phyloP scores from a whole-genome alignment of 345 rosid species.

The Melaleuca alternifolia region DNA sequence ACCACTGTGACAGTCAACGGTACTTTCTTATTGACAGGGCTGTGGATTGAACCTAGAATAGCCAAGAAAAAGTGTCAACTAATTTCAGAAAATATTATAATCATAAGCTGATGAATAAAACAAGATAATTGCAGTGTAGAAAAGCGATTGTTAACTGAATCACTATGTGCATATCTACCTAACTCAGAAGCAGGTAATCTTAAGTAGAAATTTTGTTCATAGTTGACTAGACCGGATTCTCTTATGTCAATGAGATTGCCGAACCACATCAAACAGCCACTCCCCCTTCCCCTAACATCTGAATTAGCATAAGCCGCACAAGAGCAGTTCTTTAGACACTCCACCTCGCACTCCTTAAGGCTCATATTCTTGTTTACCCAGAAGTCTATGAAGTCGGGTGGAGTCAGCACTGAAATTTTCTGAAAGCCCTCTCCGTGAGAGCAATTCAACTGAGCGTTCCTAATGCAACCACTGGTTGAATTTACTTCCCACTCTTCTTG shows the following conservation, averaged over 20 bases:
- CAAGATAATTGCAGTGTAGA: background rate
- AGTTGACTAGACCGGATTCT: background rate
- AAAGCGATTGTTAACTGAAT: background rate
- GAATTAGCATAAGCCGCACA: slow-evolving; percentile 21
- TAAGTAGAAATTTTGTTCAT: background rate
- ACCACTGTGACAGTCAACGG: no score
- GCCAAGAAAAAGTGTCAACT: background rate
- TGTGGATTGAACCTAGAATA: no score
- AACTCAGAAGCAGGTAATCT: background rate
- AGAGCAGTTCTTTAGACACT: slow-evolving; percentile 19
- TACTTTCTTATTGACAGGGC: no score
- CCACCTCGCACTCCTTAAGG: slow-evolving; percentile 4
- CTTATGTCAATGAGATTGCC: background rate
- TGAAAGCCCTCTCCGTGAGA: background rate
- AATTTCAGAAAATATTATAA: background rate
- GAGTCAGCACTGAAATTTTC: background rate
- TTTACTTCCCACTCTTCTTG: slow-evolving; percentile 17
- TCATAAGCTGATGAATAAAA: background rate
- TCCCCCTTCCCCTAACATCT: slow-evolving; percentile 11
- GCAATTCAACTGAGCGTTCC: background rate
- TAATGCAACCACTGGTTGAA: slow-evolving; percentile 1
- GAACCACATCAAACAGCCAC: slow-evolving; percentile 24
- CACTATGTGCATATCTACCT: background rate
- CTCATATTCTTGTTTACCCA: slow-evolving; percentile 1
- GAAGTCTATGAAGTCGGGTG: slow-evolving; percentile 1